Evolutionary conservation across 805 yeast species (phyloP).

Genomic region (Saccharomycopsis fodiens): DNA sequence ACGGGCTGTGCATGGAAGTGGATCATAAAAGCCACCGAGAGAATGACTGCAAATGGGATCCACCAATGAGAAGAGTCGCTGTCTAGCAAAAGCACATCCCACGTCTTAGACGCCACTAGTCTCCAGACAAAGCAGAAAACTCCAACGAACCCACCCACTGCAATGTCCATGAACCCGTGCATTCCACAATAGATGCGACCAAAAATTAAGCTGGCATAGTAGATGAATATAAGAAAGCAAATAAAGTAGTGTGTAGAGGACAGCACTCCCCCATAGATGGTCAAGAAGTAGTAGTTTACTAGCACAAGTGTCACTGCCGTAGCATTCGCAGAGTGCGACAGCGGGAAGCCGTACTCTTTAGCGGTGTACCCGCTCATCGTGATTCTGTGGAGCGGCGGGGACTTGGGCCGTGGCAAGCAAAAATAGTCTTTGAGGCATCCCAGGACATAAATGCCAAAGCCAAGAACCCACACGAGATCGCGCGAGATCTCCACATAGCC

Average conservation of each 20-base stretch:
- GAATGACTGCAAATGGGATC: constrained; percentile 31
- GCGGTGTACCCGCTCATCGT: constrained; percentile 89
- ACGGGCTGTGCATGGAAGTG: constrained; percentile 75
- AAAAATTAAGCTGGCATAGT: constrained; percentile 56
- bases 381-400: constrained; percentile 87
- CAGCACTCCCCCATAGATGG: background rate
- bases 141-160: constrained; percentile 63
- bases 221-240: constrained; percentile 29
- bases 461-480: constrained; percentile 63
- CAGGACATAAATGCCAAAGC: constrained; percentile 49
- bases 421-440: constrained; percentile 78
- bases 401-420: constrained; percentile 85
- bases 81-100: constrained; percentile 40
- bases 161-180: constrained; percentile 86
- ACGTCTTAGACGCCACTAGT: constrained; percentile 29
- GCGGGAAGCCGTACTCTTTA: constrained; percentile 91
- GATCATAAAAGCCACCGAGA: constrained; percentile 41
- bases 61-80: constrained; percentile 15
- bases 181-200: constrained; percentile 94
- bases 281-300: constrained; percentile 22
- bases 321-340: constrained; percentile 93
- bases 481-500: constrained; percentile 53
- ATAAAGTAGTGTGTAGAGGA: constrained; percentile 20
- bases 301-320: constrained; percentile 64
- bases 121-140: constrained; percentile 42